Evolutionary conservation across 129 eudicot species (phyloP).

Genomic region (Flaveria robusta): DNA sequence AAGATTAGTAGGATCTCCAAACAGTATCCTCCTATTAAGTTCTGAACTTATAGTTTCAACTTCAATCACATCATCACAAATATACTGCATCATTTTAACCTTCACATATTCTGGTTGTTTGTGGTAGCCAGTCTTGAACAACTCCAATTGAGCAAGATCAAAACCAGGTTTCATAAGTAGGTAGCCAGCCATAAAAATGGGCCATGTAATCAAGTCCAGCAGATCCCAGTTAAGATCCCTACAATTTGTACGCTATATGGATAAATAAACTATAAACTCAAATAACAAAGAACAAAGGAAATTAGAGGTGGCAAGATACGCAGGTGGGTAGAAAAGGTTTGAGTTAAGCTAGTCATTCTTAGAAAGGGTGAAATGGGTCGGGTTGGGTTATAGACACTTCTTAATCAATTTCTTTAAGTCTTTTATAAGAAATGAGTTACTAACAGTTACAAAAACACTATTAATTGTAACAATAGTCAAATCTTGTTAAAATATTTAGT

Average conservation of each 20-base stretch:
- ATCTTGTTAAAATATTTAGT: not conserved
- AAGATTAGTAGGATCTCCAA: conserved; percentile 36
- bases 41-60: conserved; percentile 66
- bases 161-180: conserved; percentile 66
- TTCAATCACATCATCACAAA: conserved; percentile 91
- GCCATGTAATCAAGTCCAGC: conserved; percentile 92
- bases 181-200: conserved; percentile 77
- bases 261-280: conserved; percentile 1
- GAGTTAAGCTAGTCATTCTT: not conserved
- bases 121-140: conserved; percentile 62
- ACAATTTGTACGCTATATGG: conserved; percentile 12
- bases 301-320: not conserved
- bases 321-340: not conserved
- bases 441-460: not conserved
- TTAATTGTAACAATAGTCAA: not conserved
- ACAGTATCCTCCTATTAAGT: conserved; percentile 57
- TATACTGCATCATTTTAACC: conserved; percentile 63
- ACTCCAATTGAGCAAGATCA: conserved; percentile 53
- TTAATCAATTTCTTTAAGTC: not conserved
- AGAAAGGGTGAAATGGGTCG: not conserved
- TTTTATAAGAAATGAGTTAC: not conserved
- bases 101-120: conserved; percentile 59
- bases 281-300: conserved; percentile 15
- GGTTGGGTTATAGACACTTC: not conserved
- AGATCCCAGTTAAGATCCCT: conserved; percentile 94